These are phyloP conservation scores for Paramarasmius palmivorus DNA, from an alignment of 1,284 basidiomycete genomes.

Conservation along the genomic window DNA sequence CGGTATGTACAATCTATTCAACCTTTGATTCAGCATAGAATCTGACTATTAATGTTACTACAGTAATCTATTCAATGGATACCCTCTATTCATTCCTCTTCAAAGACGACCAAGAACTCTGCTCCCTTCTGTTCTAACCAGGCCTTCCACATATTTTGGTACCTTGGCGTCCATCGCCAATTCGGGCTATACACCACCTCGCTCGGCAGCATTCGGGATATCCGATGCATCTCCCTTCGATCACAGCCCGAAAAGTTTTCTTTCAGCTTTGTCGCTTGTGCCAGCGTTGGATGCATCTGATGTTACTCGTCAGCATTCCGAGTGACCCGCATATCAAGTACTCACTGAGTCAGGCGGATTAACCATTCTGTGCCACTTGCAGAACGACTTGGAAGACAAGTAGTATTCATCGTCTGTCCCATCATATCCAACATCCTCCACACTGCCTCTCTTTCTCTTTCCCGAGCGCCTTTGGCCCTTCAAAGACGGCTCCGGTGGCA, in stretches of 20 bases:
- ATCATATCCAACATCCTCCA: neutral
- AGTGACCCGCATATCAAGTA: neutral
- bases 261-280: conserved; percentile 14
- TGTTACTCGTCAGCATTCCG: neutral
- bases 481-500: neutral
- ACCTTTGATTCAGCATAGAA: no score
- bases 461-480: neutral
- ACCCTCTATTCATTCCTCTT: no score
- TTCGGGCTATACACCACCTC: conserved; percentile 11
- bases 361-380: conserved; percentile 24
- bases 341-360: conserved; percentile 18
- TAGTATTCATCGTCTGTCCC: conserved; percentile 10
- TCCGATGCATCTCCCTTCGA: conserved; percentile 18
- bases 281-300: conserved; percentile 15
- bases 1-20: no score
- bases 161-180: conserved; percentile 13
- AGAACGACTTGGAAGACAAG: conserved; percentile 17
- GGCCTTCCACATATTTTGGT: conserved; percentile 17
- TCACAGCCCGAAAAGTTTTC: conserved; percentile 11
- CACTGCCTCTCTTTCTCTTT: conserved; percentile 1
- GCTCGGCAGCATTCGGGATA: conserved; percentile 18
- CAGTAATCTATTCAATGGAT: no score
- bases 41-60: no score
- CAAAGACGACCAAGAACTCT: conserved; percentile 13
- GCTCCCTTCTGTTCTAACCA: conserved; percentile 13